These are phyloP conservation scores for Brettanomyces bruxellensis DNA, from an alignment of 805 yeast species.

Conservation along the genomic window DNA sequence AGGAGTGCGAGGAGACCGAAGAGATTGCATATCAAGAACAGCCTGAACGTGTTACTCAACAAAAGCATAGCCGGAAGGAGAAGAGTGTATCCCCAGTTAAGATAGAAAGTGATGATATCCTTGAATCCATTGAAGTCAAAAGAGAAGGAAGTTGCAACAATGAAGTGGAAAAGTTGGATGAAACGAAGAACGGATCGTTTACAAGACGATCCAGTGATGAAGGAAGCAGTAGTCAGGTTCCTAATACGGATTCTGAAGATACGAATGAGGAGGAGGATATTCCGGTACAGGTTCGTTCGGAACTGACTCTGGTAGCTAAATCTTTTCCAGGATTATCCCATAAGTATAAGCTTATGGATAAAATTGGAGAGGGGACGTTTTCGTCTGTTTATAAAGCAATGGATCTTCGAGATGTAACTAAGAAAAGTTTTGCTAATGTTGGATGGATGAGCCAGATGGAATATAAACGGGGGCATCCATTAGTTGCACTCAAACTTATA, in stretches of 20 bases:
- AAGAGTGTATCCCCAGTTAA: not conserved
- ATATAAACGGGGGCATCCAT: conserved; percentile 21
- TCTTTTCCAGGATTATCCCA: conserved; percentile 24
- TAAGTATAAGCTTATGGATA: conserved; percentile 32
- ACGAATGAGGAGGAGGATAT: conserved; percentile 2
- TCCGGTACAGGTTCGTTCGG: conserved; percentile 24
- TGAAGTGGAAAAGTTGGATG: not conserved
- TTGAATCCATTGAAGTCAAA: no score
- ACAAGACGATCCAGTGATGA: no score
- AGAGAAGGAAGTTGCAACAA: no score
- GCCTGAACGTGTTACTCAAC: no score
- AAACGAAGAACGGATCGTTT: no score
- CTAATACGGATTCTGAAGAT: not conserved
- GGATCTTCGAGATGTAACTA: conserved; percentile 21
- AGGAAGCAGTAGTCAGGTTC: not conserved
- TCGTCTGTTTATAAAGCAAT: conserved; percentile 62
- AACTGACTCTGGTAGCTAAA: conserved; percentile 19
- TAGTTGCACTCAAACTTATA: conserved; percentile 85
- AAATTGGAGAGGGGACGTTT: conserved; percentile 79
- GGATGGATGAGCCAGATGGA: conserved; percentile 23
- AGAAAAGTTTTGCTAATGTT: conserved; percentile 15
- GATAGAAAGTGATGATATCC: no score
- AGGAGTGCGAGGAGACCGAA: conserved; percentile 1
- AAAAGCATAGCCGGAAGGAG: no score
- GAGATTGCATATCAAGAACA: not conserved